Evolutionary conservation across 129 eudicot genomes (phyloP).

Genomic region (Gnaphalium uliginosum): DNA sequence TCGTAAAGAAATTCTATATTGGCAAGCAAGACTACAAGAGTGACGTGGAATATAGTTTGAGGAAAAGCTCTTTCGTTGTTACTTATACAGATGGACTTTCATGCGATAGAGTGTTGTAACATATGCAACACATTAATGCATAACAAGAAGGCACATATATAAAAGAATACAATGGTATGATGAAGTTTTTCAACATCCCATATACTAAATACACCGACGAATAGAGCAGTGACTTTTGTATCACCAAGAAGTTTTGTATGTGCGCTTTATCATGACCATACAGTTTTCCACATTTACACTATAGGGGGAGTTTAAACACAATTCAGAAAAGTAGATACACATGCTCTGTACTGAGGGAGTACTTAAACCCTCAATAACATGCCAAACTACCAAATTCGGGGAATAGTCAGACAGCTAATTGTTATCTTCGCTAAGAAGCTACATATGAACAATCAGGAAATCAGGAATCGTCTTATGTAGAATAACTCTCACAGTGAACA

Average conservation of each 20-base stretch:
- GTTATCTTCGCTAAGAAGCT: neutral
- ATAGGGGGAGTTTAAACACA: neutral
- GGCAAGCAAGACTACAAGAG: neutral
- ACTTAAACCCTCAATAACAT: neutral
- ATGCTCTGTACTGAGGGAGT: neutral
- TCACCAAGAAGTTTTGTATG: neutral
- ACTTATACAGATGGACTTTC: neutral
- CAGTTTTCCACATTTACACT: neutral
- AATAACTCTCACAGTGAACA: neutral
- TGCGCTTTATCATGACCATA: neutral
- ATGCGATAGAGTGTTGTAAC: neutral
- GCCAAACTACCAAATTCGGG: neutral
- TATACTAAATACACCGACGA: conserved; percentile 8
- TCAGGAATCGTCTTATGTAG: neutral
- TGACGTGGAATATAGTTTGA: neutral
- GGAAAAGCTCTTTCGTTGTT: neutral
- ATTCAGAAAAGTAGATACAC: neutral
- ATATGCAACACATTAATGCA: neutral
- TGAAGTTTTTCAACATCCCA: neutral
- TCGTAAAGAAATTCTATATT: too few species aligned
- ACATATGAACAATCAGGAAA: neutral
- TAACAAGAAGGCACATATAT: neutral
- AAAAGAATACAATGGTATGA: neutral
- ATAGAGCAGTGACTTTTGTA: neutral
- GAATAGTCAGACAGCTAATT: too few species aligned